Percentiles rank a stretch among this genome's conserved stretches.
Conservation (phyloP, 2,329 filamentous ascomycete species). For the Apiospora sp. region DNA sequence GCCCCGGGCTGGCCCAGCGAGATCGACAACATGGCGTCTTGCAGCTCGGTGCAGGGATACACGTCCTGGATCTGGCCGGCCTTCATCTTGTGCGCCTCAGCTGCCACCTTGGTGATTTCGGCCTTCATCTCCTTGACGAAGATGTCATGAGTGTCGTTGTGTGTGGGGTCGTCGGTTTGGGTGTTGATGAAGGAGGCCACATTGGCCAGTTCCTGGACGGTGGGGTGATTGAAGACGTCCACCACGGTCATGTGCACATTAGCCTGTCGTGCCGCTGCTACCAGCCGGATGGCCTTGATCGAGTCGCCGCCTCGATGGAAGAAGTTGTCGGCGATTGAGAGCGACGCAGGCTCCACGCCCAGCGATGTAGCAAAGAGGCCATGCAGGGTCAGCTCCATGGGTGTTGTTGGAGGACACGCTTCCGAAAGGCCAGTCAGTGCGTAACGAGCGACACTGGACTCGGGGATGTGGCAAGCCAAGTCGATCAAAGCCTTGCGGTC, state of each 20-base stretch:
- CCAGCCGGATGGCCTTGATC: constrained; percentile 67
- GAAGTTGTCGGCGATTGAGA: constrained; percentile 55
- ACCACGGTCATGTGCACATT: constrained; percentile 60
- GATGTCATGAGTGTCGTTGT: constrained; percentile 1
- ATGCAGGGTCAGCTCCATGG: constrained; percentile 24
- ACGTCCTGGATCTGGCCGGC: constrained; percentile 13
- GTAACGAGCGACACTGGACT: constrained; percentile 23
- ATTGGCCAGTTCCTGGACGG: constrained; percentile 60
- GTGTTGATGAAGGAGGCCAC: constrained; percentile 24
- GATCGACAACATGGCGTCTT: neutral
- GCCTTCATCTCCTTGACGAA: constrained; percentile 16
- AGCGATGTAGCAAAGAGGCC: constrained; percentile 6
- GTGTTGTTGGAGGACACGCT: constrained; percentile 16
- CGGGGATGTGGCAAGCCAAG: constrained; percentile 24
- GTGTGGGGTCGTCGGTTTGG: neutral
- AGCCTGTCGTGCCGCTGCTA: constrained; percentile 59
- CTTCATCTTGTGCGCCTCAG: constrained; percentile 25
- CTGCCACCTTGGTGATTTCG: constrained; percentile 13
- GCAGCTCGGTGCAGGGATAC: constrained; percentile 10
- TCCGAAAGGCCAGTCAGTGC: constrained; percentile 24
- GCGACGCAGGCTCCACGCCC: neutral
- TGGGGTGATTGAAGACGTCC: constrained; percentile 61
- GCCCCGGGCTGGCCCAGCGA: constrained; percentile 1
- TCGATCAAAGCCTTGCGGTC: constrained; percentile 15
- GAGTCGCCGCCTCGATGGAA: constrained; percentile 69